Conservation (phyloP, 2,329 filamentous ascomycete genomes). For the Colletotrichum liriopes region DNA sequence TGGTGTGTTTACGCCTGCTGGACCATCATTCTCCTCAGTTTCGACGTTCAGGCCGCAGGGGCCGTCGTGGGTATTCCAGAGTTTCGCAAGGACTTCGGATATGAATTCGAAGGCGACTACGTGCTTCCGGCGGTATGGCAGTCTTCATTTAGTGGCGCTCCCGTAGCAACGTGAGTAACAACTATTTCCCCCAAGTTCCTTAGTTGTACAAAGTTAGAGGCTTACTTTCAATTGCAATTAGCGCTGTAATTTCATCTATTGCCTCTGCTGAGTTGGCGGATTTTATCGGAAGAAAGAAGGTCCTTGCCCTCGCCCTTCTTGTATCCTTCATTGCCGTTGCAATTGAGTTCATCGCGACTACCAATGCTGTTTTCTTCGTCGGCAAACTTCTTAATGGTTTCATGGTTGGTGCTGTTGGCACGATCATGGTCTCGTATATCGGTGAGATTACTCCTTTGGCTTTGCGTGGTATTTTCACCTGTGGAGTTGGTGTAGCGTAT, state of each 20-base stretch:
- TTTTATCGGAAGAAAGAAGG: conserved; percentile 51
- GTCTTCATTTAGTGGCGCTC: conserved; percentile 59
- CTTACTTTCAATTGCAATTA: background rate
- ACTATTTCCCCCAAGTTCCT: background rate
- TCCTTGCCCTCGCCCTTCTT: conserved; percentile 53
- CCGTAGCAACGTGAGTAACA: conserved; percentile 54
- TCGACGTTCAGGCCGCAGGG: conserved; percentile 59
- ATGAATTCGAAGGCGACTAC: conserved; percentile 53
- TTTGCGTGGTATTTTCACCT: conserved; percentile 50
- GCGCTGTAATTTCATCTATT: conserved; percentile 50
- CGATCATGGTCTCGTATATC: conserved; percentile 51
- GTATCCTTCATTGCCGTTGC: conserved; percentile 57
- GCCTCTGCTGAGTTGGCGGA: conserved; percentile 52
- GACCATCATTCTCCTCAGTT: conserved; percentile 56
- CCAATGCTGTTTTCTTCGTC: conserved; percentile 57
- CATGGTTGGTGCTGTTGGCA: conserved; percentile 49
- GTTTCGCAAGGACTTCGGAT: conserved; percentile 62
- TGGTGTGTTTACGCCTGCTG: conserved; percentile 60
- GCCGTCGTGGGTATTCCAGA: conserved; percentile 60
- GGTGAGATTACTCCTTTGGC: conserved; percentile 52
- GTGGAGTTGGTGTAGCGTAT: conserved; percentile 49
- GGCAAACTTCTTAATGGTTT: conserved; percentile 61
- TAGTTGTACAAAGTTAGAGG: background rate
- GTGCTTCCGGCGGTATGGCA: conserved; percentile 61
- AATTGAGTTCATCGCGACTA: conserved; percentile 58